Percentiles rank a stretch among this genome's conserved stretches.
Evolutionary conservation across 495 filamentous ascomycete species (phyloP).

Genomic region (Elasticomyces elasticus): DNA sequence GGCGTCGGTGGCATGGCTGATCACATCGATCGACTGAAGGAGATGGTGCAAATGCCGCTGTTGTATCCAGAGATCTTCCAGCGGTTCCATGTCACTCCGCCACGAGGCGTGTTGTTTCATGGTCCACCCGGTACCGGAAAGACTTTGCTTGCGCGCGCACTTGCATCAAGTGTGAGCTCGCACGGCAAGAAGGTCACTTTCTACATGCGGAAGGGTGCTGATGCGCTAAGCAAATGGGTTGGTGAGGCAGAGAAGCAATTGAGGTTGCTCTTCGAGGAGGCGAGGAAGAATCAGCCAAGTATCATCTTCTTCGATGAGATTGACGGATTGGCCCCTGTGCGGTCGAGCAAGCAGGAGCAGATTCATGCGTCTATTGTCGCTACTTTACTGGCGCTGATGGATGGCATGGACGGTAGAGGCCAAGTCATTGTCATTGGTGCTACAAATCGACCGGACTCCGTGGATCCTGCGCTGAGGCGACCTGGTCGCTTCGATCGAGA

Average conservation of each 20-base stretch:
- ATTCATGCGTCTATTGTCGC: constrained; percentile 98
- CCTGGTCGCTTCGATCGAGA: constrained; percentile 94
- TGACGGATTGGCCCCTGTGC: constrained; percentile 85
- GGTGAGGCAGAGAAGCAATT: constrained; percentile 95
- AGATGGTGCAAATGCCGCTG: constrained; percentile 91
- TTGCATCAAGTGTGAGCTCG: constrained; percentile 69
- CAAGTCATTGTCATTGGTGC: constrained; percentile 98
- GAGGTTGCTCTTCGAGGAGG: constrained; percentile 88
- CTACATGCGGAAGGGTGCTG: constrained; percentile 97
- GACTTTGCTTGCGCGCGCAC: constrained; percentile 81
- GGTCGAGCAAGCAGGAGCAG: constrained; percentile 95
- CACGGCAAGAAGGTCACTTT: constrained; percentile 91
- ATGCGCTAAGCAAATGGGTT: constrained; percentile 97
- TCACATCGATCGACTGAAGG: constrained; percentile 91
- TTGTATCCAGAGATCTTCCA: constrained; percentile 93
- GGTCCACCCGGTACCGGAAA: constrained; percentile 97
- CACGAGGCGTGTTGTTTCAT: constrained; percentile 90
- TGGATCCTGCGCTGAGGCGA: constrained; percentile 86
- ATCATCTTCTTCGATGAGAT: constrained; percentile 99
- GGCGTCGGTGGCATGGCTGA: constrained; percentile 83
- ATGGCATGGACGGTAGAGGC: constrained; percentile 96
- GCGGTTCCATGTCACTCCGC: constrained; percentile 83
- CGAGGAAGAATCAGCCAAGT: constrained; percentile 85
- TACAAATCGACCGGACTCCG: constrained; percentile 93
- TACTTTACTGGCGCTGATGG: constrained; percentile 90